Evolutionary conservation across 768 basidiomycete species (phyloP).

Genomic region (Termitomyces sp.): DNA sequence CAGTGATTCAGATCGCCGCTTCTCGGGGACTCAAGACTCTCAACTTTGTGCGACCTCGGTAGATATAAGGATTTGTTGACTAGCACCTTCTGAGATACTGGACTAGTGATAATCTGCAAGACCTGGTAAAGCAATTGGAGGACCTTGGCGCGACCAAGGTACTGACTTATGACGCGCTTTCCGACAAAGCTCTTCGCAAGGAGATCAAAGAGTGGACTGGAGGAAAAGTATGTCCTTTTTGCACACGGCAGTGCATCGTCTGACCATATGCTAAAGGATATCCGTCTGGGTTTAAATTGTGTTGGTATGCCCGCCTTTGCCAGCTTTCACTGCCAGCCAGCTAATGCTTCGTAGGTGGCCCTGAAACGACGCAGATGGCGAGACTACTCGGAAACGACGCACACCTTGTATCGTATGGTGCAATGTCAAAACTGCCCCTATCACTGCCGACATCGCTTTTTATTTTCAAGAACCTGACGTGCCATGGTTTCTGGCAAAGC

Average conservation of each 20-base stretch:
- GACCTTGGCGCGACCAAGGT: slow-evolving; percentile 72
- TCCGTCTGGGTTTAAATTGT: slow-evolving; percentile 46
- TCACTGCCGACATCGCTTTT: slow-evolving; percentile 72
- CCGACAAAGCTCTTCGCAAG: slow-evolving; percentile 47
- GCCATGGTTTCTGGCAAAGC: slow-evolving; percentile 77
- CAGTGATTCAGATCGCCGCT: slow-evolving; percentile 82
- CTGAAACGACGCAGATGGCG: slow-evolving; percentile 63
- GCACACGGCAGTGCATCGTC: neutral
- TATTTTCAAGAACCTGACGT: slow-evolving; percentile 80
- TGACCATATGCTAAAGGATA: slow-evolving; percentile 23
- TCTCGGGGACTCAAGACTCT: slow-evolving; percentile 67
- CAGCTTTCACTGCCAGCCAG: neutral
- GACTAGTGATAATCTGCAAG: slow-evolving; percentile 48
- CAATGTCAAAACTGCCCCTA: slow-evolving; percentile 83
- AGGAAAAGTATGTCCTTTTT: slow-evolving; percentile 42
- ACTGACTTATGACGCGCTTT: slow-evolving; percentile 70
- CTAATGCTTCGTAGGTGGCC: slow-evolving; percentile 38
- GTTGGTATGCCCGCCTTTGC: slow-evolving; percentile 29
- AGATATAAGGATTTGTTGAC: slow-evolving; percentile 8
- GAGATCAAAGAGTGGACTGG: slow-evolving; percentile 61
- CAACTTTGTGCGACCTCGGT: slow-evolving; percentile 78
- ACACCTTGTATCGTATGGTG: slow-evolving; percentile 83
- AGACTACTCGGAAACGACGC: slow-evolving; percentile 61
- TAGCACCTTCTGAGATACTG: neutral
- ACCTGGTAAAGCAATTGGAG: slow-evolving; percentile 45